Conservation (phyloP, 345 rosid species). For the Hevea brasiliensis region DNA sequence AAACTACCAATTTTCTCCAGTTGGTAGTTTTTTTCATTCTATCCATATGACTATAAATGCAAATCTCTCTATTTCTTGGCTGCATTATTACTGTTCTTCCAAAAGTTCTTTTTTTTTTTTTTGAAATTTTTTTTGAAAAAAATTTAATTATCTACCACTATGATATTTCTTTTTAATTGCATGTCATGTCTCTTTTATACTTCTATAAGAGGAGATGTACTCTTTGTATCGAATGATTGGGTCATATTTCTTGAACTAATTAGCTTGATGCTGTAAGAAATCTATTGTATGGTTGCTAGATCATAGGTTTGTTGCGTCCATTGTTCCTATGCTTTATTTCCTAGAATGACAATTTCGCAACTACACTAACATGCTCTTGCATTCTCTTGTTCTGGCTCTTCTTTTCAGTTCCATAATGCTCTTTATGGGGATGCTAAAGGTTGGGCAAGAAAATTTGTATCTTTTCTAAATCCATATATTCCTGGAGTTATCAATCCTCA, state of each 20-base stretch:
- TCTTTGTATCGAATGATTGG: too few relatives aligned
- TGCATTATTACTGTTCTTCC: neutral
- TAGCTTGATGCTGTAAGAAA: neutral
- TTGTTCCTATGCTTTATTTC: neutral
- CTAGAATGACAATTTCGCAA: neutral
- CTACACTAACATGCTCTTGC: constrained; percentile 5
- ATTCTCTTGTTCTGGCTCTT: neutral
- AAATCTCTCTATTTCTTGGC: neutral
- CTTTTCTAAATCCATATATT: constrained; percentile 37
- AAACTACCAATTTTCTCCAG: constrained; percentile 5
- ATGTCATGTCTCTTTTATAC: too few relatives aligned
- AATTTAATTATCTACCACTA: neutral
- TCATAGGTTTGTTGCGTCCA: neutral
- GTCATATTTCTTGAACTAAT: too few relatives aligned
- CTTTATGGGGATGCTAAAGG: constrained; percentile 83
- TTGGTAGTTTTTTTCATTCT: neutral
- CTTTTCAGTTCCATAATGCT: constrained; percentile 59
- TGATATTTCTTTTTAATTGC: neutral
- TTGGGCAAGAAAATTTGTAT: constrained; percentile 58
- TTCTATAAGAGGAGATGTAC: too few relatives aligned
- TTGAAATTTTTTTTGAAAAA: neutral
- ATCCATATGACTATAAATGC: neutral
- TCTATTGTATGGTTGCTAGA: neutral
- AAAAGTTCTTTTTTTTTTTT: neutral
- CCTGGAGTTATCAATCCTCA: constrained; percentile 88